These are phyloP conservation scores for Dentipellis sp. DNA, from an alignment of 768 basidiomycete species.

Conservation along the genomic window DNA sequence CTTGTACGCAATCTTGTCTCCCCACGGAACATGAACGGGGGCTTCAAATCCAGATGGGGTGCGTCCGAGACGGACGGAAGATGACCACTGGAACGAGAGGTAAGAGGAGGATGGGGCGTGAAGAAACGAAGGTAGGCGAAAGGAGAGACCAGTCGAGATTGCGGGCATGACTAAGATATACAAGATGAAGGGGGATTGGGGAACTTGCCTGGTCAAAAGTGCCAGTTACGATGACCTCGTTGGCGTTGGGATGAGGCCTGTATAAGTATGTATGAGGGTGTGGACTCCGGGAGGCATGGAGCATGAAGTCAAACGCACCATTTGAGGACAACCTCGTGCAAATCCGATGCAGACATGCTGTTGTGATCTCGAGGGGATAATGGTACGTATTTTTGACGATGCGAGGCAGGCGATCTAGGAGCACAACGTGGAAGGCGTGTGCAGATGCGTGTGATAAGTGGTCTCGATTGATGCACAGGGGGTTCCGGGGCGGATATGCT, in stretches of 20 bases:
- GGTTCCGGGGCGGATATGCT: too few relatives aligned
- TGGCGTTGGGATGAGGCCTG: slow-evolving; percentile 13
- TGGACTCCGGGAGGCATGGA: background rate
- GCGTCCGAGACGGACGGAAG: slow-evolving; percentile 20
- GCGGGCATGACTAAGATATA: slow-evolving; percentile 7
- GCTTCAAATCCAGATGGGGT: slow-evolving; percentile 20
- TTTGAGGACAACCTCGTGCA: slow-evolving; percentile 4
- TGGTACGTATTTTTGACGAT: background rate
- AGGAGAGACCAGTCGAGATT: slow-evolving; percentile 9
- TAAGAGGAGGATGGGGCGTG: slow-evolving; percentile 5
- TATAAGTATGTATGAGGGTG: slow-evolving; percentile 7
- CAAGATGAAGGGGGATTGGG: background rate
- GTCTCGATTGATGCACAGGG: background rate
- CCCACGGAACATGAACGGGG: slow-evolving; percentile 18
- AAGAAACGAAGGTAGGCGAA: slow-evolving; percentile 14
- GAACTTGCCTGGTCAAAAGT: slow-evolving; percentile 16
- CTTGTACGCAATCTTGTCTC: slow-evolving; percentile 23
- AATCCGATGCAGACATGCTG: slow-evolving; percentile 4
- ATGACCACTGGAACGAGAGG: slow-evolving; percentile 17
- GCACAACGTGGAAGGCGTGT: background rate
- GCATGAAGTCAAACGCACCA: background rate
- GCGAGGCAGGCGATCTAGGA: background rate
- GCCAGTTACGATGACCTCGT: slow-evolving; percentile 14
- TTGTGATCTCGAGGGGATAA: background rate
- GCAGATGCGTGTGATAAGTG: background rate